These are phyloP conservation scores for Stachybotrys chartarum DNA, from an alignment of 2,329 filamentous ascomycete genomes.

Conservation along the genomic window DNA sequence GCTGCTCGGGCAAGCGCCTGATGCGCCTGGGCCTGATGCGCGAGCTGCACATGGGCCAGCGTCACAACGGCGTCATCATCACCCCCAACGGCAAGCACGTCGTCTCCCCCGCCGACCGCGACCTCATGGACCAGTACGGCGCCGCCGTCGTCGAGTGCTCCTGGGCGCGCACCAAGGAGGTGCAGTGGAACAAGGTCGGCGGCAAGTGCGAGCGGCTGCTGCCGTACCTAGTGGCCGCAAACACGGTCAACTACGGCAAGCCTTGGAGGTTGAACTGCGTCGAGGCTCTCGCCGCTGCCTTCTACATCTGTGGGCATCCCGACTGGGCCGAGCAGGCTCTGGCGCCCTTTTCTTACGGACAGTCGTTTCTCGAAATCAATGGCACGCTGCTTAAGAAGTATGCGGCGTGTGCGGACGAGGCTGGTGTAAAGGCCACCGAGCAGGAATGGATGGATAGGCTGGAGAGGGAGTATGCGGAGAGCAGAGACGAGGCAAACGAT, in stretches of 20 bases:
- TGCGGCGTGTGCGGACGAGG: slow-evolving; percentile 74
- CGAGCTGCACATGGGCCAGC: slow-evolving; percentile 84
- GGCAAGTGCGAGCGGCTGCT: slow-evolving; percentile 87
- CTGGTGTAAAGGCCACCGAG: slow-evolving; percentile 75
- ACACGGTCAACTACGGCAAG: slow-evolving; percentile 94
- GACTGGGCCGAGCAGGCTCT: slow-evolving; percentile 88
- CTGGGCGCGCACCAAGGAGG: slow-evolving; percentile 87
- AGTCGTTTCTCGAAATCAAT: slow-evolving; percentile 88
- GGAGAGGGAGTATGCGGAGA: slow-evolving; percentile 82
- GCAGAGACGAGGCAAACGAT: slow-evolving; percentile 58
- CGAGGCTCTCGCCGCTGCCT: slow-evolving; percentile 87
- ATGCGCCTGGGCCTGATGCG: slow-evolving; percentile 93
- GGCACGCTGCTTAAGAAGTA: slow-evolving; percentile 74
- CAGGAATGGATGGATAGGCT: slow-evolving; percentile 83
- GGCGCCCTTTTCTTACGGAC: slow-evolving; percentile 79
- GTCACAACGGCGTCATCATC: slow-evolving; percentile 85
- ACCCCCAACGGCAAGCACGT: slow-evolving; percentile 88
- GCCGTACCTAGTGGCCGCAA: slow-evolving; percentile 93
- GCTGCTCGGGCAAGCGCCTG: slow-evolving; percentile 91
- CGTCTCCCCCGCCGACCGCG: slow-evolving; percentile 74
- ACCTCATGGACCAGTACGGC: slow-evolving; percentile 78
- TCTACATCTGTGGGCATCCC: slow-evolving; percentile 81
- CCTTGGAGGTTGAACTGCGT: slow-evolving; percentile 95
- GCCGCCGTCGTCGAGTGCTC: slow-evolving; percentile 96
- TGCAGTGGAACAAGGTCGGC: slow-evolving; percentile 86